Evolutionary conservation across 148 eudicot species (phyloP).

Genomic region (Cornus florida): DNA sequence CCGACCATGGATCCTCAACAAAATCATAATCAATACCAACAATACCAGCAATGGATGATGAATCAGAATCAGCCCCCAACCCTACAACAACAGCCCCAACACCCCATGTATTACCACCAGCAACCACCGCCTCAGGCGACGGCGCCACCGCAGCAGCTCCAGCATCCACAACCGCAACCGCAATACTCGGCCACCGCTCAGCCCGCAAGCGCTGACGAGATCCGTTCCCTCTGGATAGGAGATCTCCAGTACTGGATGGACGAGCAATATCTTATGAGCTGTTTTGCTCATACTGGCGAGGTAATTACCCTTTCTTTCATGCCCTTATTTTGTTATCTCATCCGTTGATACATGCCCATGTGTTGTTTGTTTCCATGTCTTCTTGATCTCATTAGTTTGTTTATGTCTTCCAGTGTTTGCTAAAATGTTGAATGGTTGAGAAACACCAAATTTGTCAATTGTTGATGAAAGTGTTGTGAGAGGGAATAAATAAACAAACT

Average conservation of each 20-base stretch:
- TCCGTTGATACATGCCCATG: neutral
- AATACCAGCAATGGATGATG: slow-evolving; percentile 43
- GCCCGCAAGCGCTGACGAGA: slow-evolving; percentile 51
- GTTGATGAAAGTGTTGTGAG: no score
- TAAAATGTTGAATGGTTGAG: no score
- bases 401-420: no score
- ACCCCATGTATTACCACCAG: slow-evolving; percentile 23
- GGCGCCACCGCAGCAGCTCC: slow-evolving; percentile 15
- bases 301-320: slow-evolving; percentile 19
- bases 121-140: slow-evolving; percentile 23
- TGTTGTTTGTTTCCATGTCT: no score
- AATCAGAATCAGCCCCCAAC: slow-evolving; percentile 29
- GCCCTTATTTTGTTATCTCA: neutral
- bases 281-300: slow-evolving; percentile 76
- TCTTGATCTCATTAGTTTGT: neutral
- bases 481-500: no score
- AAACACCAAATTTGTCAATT: no score
- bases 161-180: neutral
- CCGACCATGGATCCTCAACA: slow-evolving; percentile 41
- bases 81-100: slow-evolving; percentile 28
- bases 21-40: slow-evolving; percentile 35
- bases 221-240: slow-evolving; percentile 86
- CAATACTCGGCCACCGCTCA: slow-evolving; percentile 30
- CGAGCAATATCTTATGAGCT: slow-evolving; percentile 53
- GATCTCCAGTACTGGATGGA: slow-evolving; percentile 96